Evolutionary conservation across 1,284 basidiomycete species (phyloP).

Genomic region (Amylostereum areolatum): DNA sequence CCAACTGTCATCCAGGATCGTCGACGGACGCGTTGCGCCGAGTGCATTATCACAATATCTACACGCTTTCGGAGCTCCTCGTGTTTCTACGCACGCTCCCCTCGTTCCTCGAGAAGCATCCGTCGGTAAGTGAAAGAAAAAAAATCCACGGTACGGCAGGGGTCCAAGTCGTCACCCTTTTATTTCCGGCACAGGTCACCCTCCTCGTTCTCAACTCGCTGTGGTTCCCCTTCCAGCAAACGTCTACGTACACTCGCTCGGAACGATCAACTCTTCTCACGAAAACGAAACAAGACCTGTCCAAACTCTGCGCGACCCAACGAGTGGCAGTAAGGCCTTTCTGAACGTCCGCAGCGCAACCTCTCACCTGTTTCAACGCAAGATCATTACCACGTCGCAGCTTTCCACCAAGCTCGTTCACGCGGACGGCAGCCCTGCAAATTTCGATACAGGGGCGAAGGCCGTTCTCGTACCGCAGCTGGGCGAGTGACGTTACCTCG

Average conservation of each 20-base stretch:
- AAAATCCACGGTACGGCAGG: too few species aligned
- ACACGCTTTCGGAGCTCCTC: conserved; percentile 50
- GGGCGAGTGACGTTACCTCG: conserved; percentile 31
- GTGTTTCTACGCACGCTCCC: conserved; percentile 49
- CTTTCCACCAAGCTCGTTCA: conserved; percentile 61
- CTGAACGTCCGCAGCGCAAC: neutral
- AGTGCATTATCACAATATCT: conserved; percentile 39
- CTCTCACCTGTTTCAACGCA: neutral
- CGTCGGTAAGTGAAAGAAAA: neutral
- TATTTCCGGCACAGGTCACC: conserved; percentile 31
- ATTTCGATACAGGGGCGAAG: conserved; percentile 54
- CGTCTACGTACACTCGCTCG: conserved; percentile 28
- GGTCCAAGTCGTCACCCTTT: too few species aligned
- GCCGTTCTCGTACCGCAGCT: conserved; percentile 61
- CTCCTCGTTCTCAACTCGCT: conserved; percentile 63
- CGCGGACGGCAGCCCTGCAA: conserved; percentile 54
- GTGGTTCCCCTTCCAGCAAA: conserved; percentile 56
- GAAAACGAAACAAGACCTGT: conserved; percentile 45
- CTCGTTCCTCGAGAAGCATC: conserved; percentile 26
- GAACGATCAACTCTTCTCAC: conserved; percentile 41
- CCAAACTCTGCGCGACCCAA: conserved; percentile 39
- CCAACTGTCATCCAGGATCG: conserved; percentile 1
- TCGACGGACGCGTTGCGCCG: conserved; percentile 16
- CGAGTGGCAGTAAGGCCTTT: conserved; percentile 43
- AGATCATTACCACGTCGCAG: conserved; percentile 66